Evolutionary conservation across 768 basidiomycete species (phyloP).

Genomic region (Russula virescens): DNA sequence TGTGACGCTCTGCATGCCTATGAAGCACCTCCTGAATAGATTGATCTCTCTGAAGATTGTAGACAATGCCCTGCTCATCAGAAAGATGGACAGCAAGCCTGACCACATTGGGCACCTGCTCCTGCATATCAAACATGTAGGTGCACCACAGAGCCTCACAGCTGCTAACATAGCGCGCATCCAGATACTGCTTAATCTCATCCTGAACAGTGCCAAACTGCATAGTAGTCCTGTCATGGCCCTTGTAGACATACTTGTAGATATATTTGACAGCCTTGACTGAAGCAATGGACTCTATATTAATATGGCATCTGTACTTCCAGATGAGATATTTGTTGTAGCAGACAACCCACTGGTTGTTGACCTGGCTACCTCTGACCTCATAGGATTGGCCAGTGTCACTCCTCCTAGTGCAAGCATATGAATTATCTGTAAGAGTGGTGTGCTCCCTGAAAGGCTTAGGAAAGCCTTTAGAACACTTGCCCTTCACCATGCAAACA

Average conservation of each 20-base stretch:
- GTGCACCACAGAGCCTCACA: not conserved
- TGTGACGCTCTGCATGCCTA: too few relatives aligned
- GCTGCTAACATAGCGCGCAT: constrained; percentile 14
- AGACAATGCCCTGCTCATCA: constrained; percentile 29
- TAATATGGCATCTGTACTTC: constrained; percentile 40
- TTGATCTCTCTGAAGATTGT: constrained; percentile 28
- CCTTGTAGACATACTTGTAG: not conserved
- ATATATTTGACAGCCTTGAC: constrained; percentile 41
- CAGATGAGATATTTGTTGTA: not conserved
- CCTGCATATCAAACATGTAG: not conserved
- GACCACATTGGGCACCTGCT: not conserved
- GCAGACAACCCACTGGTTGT: not conserved
- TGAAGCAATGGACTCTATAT: constrained; percentile 39
- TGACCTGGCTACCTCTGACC: constrained; percentile 15
- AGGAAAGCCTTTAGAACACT: constrained; percentile 43
- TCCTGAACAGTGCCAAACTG: constrained; percentile 29
- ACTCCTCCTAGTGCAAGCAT: constrained; percentile 35
- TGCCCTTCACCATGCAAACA: constrained; percentile 33
- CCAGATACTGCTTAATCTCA: constrained; percentile 35
- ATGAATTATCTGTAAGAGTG: constrained; percentile 35
- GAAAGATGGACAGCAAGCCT: not conserved
- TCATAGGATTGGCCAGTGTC: constrained; percentile 33
- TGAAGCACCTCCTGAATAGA: constrained; percentile 1
- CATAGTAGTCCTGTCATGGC: constrained; percentile 28
- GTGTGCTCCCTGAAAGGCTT: constrained; percentile 36